phyloP scores from a whole-genome alignment of 306 rosid genomes.

The Urtica urens region DNA sequence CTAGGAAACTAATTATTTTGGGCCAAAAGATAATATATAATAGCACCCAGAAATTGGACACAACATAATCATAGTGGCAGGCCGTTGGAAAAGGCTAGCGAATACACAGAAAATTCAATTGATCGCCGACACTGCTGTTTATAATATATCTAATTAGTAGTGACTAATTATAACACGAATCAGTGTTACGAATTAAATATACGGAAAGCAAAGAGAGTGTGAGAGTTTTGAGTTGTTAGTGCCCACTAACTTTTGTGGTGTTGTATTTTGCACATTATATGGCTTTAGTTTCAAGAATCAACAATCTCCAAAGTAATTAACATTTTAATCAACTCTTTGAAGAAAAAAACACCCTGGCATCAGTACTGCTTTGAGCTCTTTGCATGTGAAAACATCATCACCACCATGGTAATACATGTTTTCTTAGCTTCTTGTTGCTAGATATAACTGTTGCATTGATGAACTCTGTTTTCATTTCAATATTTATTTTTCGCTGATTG shows the following conservation, averaged over 20 bases:
- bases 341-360: slow-evolving; percentile 48
- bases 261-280: slow-evolving; percentile 19
- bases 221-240: slow-evolving; percentile 14
- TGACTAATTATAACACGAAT: slow-evolving; percentile 20
- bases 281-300: slow-evolving; percentile 38
- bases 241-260: slow-evolving; percentile 15
- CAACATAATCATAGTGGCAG: slow-evolving; percentile 37
- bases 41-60: slow-evolving; percentile 11
- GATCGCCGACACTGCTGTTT: slow-evolving; percentile 24
- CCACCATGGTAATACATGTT: slow-evolving; percentile 42
- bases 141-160: slow-evolving; percentile 23
- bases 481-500: slow-evolving; percentile 12
- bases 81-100: slow-evolving; percentile 20
- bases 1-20: too few relatives aligned
- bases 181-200: slow-evolving; percentile 8
- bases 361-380: slow-evolving; percentile 19
- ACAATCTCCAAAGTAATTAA: slow-evolving; percentile 8
- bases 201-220: not conserved
- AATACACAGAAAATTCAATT: slow-evolving; percentile 12
- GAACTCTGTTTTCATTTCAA: not conserved
- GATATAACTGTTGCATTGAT: slow-evolving; percentile 17
- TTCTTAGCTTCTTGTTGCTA: not conserved
- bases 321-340: slow-evolving; percentile 20
- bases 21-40: not conserved
- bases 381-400: slow-evolving; percentile 51